Conservation (phyloP, 2,329 filamentous ascomycete genomes). For the Neofusicoccum umdonicola region DNA sequence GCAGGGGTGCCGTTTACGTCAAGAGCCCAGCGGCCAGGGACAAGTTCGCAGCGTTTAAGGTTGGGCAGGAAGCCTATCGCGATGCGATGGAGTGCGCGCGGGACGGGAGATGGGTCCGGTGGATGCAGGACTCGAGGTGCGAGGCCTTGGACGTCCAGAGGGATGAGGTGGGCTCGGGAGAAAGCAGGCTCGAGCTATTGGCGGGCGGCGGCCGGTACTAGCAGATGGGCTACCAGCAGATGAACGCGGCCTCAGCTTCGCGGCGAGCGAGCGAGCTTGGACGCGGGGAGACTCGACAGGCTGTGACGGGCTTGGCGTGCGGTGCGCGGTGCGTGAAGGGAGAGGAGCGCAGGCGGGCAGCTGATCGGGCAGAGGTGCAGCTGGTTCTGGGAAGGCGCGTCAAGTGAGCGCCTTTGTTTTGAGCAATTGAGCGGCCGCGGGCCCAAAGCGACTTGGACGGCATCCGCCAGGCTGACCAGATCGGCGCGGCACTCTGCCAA, state of each 20-base stretch:
- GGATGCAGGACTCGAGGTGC: slow-evolving; percentile 2
- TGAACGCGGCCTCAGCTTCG: slow-evolving; percentile 13
- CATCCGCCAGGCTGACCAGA: background rate
- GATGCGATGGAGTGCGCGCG: slow-evolving; percentile 14
- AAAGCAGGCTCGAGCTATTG: slow-evolving; percentile 13
- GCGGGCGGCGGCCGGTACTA: slow-evolving; percentile 14
- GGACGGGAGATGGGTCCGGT: slow-evolving; percentile 10
- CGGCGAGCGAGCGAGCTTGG: slow-evolving; percentile 9
- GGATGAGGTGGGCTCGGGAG: slow-evolving; percentile 15
- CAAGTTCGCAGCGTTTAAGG: background rate
- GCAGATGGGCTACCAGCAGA: background rate
- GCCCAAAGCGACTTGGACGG: background rate
- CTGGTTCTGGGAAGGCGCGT: slow-evolving; percentile 11
- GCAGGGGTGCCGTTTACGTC: slow-evolving; percentile 16
- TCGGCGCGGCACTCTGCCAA: slow-evolving; percentile 3
- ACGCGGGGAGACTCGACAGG: slow-evolving; percentile 12
- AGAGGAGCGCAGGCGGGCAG: slow-evolving; percentile 1
- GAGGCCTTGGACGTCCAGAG: slow-evolving; percentile 1
- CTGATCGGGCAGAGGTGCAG: slow-evolving; percentile 5
- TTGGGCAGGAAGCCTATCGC: background rate
- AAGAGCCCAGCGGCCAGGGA: slow-evolving; percentile 15
- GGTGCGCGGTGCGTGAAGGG: background rate
- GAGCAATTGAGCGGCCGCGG: background rate
- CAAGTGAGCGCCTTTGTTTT: slow-evolving; percentile 8
- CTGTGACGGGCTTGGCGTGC: slow-evolving; percentile 11